Percentiles rank a stretch among this genome's conserved stretches.
Conservation (phyloP, 257 asterid genomes). For the Voacanga thouarsii region DNA sequence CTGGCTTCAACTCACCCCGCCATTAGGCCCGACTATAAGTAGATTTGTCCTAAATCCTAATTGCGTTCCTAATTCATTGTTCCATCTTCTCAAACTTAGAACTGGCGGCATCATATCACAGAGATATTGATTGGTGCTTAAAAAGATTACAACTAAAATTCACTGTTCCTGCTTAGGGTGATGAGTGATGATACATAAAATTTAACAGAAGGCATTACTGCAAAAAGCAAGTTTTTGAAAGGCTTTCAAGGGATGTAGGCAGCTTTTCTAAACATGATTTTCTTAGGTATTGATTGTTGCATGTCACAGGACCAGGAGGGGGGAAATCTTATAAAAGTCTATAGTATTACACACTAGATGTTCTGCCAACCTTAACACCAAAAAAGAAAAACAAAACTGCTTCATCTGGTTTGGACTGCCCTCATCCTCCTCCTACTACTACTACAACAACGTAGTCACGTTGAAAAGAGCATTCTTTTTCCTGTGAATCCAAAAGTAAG, state of each 20-base stretch:
- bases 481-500: constrained; percentile 3
- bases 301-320: not conserved
- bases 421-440: not conserved
- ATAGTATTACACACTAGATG: not conserved
- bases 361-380: not conserved
- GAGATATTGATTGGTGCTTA: not conserved
- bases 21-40: too few species aligned
- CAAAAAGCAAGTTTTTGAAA: not conserved
- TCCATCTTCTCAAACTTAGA: too few species aligned
- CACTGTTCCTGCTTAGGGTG: constrained; percentile 2
- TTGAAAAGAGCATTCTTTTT: not conserved
- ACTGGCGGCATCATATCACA: not conserved
- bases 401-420: not conserved
- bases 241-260: not conserved
- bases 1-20: too few species aligned
- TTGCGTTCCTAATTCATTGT: too few species aligned
- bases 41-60: too few species aligned
- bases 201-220: not conserved
- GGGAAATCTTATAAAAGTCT: not conserved
- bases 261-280: constrained; percentile 9
- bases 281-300: not conserved
- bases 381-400: not conserved
- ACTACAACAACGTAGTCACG: not conserved
- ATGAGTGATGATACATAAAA: not conserved
- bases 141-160: constrained; percentile 9